Percentiles rank a stretch among this genome's conserved stretches.
These are phyloP conservation scores for Chlorella sp. DNA, from an alignment of 139 green algal genomes.

Conservation along the genomic window DNA sequence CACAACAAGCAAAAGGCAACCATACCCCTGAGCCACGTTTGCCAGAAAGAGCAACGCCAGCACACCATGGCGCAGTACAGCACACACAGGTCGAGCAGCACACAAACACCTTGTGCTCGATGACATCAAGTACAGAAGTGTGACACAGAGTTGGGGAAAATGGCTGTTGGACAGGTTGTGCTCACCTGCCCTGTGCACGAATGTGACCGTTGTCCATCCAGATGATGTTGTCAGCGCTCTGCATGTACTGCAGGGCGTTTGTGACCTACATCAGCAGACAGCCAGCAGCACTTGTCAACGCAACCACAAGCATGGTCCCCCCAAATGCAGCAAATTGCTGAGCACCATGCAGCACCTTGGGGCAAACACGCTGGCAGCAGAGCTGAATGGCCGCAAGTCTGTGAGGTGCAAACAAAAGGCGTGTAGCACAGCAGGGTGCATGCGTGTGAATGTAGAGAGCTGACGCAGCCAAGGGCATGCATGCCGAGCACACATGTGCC, in stretches of 20 bases:
- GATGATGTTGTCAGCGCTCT: conserved; percentile 61
- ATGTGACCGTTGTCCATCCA: conserved; percentile 61
- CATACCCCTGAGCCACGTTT: background rate
- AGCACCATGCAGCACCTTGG: too few relatives aligned
- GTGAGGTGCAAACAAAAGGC: too few relatives aligned
- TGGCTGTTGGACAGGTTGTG: conserved; percentile 25
- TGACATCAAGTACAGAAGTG: background rate
- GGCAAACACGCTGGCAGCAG: too few relatives aligned
- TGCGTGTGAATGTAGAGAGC: too few relatives aligned
- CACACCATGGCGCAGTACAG: background rate
- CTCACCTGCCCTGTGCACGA: conserved; percentile 44
- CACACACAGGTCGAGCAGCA: background rate
- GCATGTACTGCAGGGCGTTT: conserved; percentile 65
- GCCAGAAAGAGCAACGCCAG: background rate
- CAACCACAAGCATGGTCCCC: too few relatives aligned
- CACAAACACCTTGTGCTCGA: background rate
- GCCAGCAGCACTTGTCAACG: too few relatives aligned
- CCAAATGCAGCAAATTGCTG: too few relatives aligned
- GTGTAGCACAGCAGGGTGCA: too few relatives aligned
- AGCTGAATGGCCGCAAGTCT: too few relatives aligned
- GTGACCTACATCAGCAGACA: background rate
- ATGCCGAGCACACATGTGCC: background rate
- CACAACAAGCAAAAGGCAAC: background rate
- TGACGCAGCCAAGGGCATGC: background rate
- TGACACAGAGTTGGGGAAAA: background rate